Base-by-base conservation (phyloP, 768 basidiomycete species). In the Mycena venus region DNA sequence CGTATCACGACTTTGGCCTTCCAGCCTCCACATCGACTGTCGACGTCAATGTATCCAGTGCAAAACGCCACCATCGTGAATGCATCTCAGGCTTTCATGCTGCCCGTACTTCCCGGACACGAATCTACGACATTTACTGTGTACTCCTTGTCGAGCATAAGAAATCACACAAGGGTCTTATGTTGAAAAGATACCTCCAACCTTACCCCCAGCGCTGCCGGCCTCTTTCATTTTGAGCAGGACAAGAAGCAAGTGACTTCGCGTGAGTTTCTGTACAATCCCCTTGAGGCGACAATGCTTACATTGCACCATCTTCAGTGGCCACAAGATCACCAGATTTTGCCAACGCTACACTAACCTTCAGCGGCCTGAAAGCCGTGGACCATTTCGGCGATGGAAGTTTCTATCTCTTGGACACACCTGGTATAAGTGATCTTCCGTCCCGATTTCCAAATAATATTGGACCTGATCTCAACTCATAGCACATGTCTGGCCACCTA, bases 351-450 rank as follows among this genome's bases (percentile, higher is more conserved):
- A 44, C 25, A 1, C 40, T 73, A 1, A 53, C n/a, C 17, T 72
- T 77, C 27, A 66, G 74, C 31, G 74, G 70, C 42, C 40, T 77
- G 40, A 56, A 64, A n/a, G 74, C 76, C 42, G 32, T 60, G 6
- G 65, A 73, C 38, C 68, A 61, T 47, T 73, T 73, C 25, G 65
- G 59, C 11, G 72, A 73, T 61, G 76, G 74, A 23, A 75, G 74
- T 36, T 74, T 77, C 17, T 77, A 77, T 34, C 64, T 77, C 36
- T 42, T 77, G 10, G 47, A 75, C 51, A 68, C 70, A 7, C 76
- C 70, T 38, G 76, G 76, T 34, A 63, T 74, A 23, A 47, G 68
- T 49, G 6, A 14, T 23, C 25, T 38, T 27, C 25, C 15, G 29
- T 27, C 9, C 23, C 19, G 49, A 29, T 15, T 21, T 36, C 2